Evolutionary conservation across 106 monocot species (phyloP).

Genomic region (Agapanthus africanus): DNA sequence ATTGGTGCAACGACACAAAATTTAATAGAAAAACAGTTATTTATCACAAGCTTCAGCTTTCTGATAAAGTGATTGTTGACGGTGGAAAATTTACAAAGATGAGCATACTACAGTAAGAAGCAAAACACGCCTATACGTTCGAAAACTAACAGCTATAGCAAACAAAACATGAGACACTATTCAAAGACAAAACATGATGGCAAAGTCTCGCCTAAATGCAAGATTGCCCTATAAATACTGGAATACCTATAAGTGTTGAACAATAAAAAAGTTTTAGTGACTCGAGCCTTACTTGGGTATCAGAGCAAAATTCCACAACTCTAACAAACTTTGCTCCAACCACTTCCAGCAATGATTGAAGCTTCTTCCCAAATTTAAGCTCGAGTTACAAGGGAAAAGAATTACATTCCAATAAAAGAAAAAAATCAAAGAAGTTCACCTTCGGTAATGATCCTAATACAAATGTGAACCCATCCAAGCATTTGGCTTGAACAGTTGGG

Average conservation of each 20-base stretch:
- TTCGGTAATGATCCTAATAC: slow-evolving; percentile 41
- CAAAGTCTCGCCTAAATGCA: too few species aligned
- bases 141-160: too few species aligned
- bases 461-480: slow-evolving; percentile 62
- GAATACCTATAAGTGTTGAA: not conserved
- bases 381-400: not conserved
- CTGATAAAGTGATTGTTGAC: too few species aligned
- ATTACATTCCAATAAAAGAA: not conserved
- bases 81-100: too few species aligned
- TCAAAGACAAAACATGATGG: too few species aligned
- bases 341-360: too few species aligned
- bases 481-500: slow-evolving; percentile 47
- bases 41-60: too few species aligned
- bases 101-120: too few species aligned
- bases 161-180: too few species aligned
- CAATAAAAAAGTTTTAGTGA: not conserved
- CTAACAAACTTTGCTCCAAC: slow-evolving; percentile 47
- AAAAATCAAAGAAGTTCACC: slow-evolving; percentile 30
- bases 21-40: too few species aligned
- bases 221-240: not conserved
- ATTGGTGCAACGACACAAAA: not conserved
- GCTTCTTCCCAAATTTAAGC: slow-evolving; percentile 45
- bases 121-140: too few species aligned
- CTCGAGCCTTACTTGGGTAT: slow-evolving; percentile 29
- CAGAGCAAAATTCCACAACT: slow-evolving; percentile 46